A percentile compares a stretch with the other conserved stretches of the same genome.
phyloP scores from a whole-genome alignment of 1,139 yeast genomes.

The Kodamaea ohmeri region DNA sequence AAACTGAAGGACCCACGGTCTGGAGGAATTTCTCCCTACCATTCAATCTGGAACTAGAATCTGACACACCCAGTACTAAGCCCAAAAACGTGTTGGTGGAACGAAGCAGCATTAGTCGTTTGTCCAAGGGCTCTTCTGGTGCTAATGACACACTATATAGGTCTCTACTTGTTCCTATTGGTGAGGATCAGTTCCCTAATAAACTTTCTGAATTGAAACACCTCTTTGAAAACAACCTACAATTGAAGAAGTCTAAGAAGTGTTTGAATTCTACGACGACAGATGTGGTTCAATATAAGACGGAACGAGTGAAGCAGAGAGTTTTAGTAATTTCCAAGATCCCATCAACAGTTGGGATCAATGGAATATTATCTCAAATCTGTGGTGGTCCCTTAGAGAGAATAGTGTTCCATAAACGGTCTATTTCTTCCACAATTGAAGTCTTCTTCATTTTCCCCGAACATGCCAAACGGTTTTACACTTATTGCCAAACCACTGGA shows the following conservation, averaged over 20 bases:
- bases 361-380: conserved; percentile 54
- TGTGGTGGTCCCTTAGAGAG: conserved; percentile 76
- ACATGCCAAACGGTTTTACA: conserved; percentile 56
- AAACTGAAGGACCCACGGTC: background rate
- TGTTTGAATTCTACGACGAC: background rate
- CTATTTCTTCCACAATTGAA: conserved; percentile 30
- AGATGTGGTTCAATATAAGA: background rate
- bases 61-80: background rate
- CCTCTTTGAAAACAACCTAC: background rate
- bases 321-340: conserved; percentile 14
- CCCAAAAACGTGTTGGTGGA: background rate
- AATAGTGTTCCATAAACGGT: conserved; percentile 27
- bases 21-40: conserved; percentile 4
- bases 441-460: conserved; percentile 52
- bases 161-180: background rate
- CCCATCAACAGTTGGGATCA: conserved; percentile 33
- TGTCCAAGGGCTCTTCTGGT: background rate
- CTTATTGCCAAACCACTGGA: conserved; percentile 51
- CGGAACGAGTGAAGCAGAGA: conserved; percentile 5
- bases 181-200: background rate
- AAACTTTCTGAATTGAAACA: background rate
- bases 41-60: background rate
- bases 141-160: conserved; percentile 1
- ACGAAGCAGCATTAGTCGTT: background rate
- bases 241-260: background rate